Evolutionary conservation across 2,329 filamentous ascomycete genomes (phyloP).

Genomic region (Aspergillus sp.): DNA sequence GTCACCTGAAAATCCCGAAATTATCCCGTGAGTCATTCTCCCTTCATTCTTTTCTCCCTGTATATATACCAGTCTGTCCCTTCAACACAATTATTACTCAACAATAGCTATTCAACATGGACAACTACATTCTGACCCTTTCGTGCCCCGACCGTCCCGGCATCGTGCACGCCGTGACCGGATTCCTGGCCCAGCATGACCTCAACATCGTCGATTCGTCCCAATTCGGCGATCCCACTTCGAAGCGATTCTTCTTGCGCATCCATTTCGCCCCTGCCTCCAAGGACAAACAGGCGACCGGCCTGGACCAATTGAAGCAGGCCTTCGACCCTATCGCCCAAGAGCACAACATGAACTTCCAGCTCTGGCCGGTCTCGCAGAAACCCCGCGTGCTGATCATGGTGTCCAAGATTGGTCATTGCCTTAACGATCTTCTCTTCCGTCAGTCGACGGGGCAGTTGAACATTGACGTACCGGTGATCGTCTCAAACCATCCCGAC

Average conservation of each 20-base stretch:
- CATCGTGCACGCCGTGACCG: conserved; percentile 78
- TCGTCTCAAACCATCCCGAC: conserved; percentile 77
- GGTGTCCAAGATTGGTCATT: conserved; percentile 85
- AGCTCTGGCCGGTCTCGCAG: conserved; percentile 59
- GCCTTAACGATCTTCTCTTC: conserved; percentile 77
- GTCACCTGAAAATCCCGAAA: background rate
- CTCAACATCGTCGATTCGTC: conserved; percentile 80
- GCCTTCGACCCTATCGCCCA: conserved; percentile 57
- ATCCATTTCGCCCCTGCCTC: conserved; percentile 64
- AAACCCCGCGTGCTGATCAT: conserved; percentile 77
- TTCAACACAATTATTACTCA: conserved; percentile 17
- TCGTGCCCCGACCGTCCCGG: conserved; percentile 79
- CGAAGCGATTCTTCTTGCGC: conserved; percentile 78
- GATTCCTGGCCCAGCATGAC: conserved; percentile 63
- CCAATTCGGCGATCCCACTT: conserved; percentile 71
- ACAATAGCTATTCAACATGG: conserved; percentile 9
- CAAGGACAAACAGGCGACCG: conserved; percentile 7
- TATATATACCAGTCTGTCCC: conserved; percentile 4
- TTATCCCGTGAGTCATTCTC: conserved; percentile 1
- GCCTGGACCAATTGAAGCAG: conserved; percentile 46
- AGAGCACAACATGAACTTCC: conserved; percentile 63
- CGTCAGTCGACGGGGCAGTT: conserved; percentile 68
- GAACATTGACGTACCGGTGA: conserved; percentile 66
- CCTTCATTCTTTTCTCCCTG: background rate
- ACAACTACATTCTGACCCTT: conserved; percentile 68